Conservation (phyloP, 768 basidiomycete genomes). For the Clitopilus hobsonii region DNA sequence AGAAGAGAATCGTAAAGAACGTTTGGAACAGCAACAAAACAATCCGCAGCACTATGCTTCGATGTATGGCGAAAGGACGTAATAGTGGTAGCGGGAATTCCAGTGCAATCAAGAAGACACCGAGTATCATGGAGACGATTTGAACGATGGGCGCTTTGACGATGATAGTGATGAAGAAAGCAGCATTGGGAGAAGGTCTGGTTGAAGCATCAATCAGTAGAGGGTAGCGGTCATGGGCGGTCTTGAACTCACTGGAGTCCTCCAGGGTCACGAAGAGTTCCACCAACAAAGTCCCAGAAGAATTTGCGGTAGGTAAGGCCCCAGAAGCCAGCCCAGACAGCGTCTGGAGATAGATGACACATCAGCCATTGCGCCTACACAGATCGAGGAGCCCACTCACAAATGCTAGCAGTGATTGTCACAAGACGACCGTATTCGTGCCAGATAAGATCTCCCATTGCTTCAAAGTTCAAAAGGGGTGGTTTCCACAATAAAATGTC, state of each 20-base stretch:
- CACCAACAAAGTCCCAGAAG: constrained; percentile 94
- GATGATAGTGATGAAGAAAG: constrained; percentile 67
- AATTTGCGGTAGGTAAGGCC: constrained; percentile 87
- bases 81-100: constrained; percentile 67
- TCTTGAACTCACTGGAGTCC: constrained; percentile 64
- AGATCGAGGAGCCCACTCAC: constrained; percentile 50
- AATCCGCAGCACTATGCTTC: constrained; percentile 60
- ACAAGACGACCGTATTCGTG: constrained; percentile 71
- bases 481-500: not conserved
- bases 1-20: constrained; percentile 61
- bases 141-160: constrained; percentile 78
- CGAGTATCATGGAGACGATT: constrained; percentile 59
- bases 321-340: constrained; percentile 78
- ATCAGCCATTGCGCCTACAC: no score
- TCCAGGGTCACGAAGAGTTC: constrained; percentile 72
- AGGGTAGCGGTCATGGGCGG: not conserved
- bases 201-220: not conserved
- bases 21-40: constrained; percentile 62
- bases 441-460: constrained; percentile 83
- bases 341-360: no score
- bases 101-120: constrained; percentile 52
- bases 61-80: constrained; percentile 52
- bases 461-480: constrained; percentile 9
- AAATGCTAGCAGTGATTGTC: constrained; percentile 63
- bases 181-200: constrained; percentile 57